Conservation (phyloP, 306 rosid genomes). For the Cucurbita maxima region DNA sequence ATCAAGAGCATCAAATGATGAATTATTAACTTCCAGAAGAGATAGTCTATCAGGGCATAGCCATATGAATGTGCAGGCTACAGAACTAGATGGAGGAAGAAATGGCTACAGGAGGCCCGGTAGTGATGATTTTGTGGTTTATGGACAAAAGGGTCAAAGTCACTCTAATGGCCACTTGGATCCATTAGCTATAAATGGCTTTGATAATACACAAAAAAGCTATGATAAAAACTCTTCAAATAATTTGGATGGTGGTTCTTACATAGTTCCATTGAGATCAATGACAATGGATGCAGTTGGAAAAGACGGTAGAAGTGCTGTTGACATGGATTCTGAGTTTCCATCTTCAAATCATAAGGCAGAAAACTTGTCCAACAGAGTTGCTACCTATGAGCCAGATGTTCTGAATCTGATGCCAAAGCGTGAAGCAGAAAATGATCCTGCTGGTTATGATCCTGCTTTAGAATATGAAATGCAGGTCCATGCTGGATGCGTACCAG, state of each 20-base stretch:
- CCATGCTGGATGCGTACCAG: conserved; percentile 22
- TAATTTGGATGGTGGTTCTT: conserved; percentile 65
- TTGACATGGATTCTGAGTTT: conserved; percentile 68
- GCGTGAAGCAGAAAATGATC: conserved; percentile 52
- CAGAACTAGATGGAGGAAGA: conserved; percentile 55
- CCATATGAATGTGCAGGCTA: conserved; percentile 30
- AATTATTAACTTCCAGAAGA: conserved; percentile 31
- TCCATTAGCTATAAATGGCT: conserved; percentile 38
- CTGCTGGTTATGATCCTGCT: conserved; percentile 67
- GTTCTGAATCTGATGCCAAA: conserved; percentile 74
- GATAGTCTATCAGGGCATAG: conserved; percentile 24
- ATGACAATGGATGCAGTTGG: conserved; percentile 33
- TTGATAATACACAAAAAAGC: conserved; percentile 24
- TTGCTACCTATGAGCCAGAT: conserved; percentile 48
- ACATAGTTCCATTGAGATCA: conserved; percentile 56
- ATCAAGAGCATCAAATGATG: conserved; percentile 38
- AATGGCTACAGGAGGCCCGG: conserved; percentile 35
- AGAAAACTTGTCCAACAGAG: conserved; percentile 28
- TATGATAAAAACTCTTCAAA: conserved; percentile 40
- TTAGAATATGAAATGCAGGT: conserved; percentile 74
- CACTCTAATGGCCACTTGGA: conserved; percentile 26
- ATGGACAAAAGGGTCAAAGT: conserved; percentile 34
- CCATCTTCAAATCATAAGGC: conserved; percentile 29
- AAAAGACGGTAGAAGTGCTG: conserved; percentile 47
- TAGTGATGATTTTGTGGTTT: conserved; percentile 56